Conservation (phyloP, 352 stramenopile genomes). For the Pythium folliculosum region DNA sequence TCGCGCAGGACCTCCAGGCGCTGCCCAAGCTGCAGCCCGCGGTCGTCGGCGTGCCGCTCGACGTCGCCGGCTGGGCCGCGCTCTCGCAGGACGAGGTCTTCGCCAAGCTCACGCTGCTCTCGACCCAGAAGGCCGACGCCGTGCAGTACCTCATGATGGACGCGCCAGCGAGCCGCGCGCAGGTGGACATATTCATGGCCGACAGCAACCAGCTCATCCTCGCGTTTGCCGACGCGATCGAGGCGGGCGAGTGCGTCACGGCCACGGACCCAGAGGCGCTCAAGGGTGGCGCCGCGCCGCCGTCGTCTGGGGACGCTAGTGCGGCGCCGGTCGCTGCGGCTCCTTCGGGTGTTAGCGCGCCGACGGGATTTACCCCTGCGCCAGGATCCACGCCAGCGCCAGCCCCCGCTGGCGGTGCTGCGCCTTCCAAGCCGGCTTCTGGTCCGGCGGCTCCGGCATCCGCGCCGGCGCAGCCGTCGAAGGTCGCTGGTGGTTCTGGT, state of each 20-base stretch:
- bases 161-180: constrained; percentile 1
- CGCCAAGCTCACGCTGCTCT: constrained; percentile 17
- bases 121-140: constrained; percentile 18
- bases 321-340: not conserved
- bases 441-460: not conserved
- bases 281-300: not conserved
- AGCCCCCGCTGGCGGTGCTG: not conserved
- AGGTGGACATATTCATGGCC: constrained; percentile 19
- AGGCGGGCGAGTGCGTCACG: constrained; percentile 13
- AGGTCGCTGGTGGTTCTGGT: not conserved
- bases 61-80: constrained; percentile 20
- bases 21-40: constrained; percentile 15
- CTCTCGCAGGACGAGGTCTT: constrained; percentile 10
- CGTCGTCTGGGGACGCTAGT: not conserved
- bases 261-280: not conserved
- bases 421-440: too few relatives aligned
- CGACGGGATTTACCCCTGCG: not conserved
- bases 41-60: constrained; percentile 12
- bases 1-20: constrained; percentile 11
- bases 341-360: not conserved
- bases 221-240: constrained; percentile 18
- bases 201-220: constrained; percentile 15
- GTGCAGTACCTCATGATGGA: constrained; percentile 19
- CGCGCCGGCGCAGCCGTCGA: not conserved
- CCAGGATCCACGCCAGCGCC: not conserved